These are phyloP conservation scores for Stephania japonica DNA, from an alignment of 164 flowering plant species.

Conservation along the genomic window DNA sequence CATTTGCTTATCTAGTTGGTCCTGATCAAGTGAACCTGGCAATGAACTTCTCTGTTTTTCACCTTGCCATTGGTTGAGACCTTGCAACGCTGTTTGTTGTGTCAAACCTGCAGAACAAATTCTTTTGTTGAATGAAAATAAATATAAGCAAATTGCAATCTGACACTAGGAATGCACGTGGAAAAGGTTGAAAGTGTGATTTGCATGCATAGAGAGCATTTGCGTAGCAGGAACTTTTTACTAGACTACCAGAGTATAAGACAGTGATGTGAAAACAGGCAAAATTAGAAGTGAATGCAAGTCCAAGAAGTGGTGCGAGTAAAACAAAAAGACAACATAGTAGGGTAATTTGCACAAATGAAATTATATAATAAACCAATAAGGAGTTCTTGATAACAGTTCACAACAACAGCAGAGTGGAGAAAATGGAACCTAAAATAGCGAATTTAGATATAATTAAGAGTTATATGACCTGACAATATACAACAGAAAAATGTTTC, in stretches of 20 bases:
- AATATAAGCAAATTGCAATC: background rate
- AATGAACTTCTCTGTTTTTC: conserved; percentile 42
- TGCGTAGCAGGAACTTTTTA: too few relatives aligned
- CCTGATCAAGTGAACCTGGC: conserved; percentile 35
- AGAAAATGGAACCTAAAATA: background rate
- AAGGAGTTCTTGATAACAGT: background rate
- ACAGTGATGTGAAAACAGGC: too few relatives aligned
- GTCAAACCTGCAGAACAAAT: conserved; percentile 33
- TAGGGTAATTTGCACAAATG: background rate
- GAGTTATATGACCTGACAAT: background rate
- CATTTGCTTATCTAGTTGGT: conserved; percentile 46
- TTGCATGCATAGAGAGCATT: background rate
- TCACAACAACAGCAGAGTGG: background rate
- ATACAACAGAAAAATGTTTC: background rate
- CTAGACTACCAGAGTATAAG: too few relatives aligned
- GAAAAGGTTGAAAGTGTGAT: background rate
- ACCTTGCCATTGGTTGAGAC: conserved; percentile 53
- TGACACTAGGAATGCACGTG: background rate
- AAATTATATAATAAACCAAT: background rate
- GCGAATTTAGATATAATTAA: background rate
- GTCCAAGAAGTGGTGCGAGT: background rate
- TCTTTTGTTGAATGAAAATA: background rate
- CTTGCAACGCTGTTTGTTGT: conserved; percentile 28
- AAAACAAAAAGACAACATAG: background rate
- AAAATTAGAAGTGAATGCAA: too few relatives aligned